Evolutionary conservation across 192 early-diverging fungal species (phyloP), one percentile per base, ranked within the genome.

Genomic region (Backusella liffmaniae): DNA sequence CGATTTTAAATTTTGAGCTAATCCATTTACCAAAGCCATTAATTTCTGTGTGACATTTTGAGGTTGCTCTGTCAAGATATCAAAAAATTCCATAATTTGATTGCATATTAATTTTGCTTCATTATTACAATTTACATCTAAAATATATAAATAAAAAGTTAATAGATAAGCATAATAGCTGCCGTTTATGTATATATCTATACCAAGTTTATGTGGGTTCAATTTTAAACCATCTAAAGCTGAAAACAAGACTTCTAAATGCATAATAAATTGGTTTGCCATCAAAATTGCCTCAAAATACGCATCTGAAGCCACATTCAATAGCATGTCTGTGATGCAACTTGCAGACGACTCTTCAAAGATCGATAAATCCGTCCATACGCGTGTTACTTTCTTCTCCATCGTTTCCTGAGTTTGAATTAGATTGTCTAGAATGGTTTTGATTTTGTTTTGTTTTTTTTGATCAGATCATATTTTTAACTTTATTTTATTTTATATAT

Each of bases 101-200:
- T 95, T 96, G 73, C 94, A 94, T 73, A 99, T 86, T 79, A 96
- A 88, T 84, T 95, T 96, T 23, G 97, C 95, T 83, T 98, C 97
- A 49, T 91, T 84, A 35, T 89, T 90, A 77, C 92, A 88, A 72
- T 93, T 85, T 59, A 92, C 79, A 9, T 82, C 88, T 77, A 80
- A 83, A 83, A 70, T 51, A 65, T 21, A 56, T 21, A 56, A 56
- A n/a, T n/a, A 59, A 26, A 10, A 62, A 62, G 53, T 56, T 23
- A 62, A 62, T 44, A 49, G n/a, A 49, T n/a, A 49, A 1, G 6
- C 15, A 44, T 16, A 44, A 15, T 4, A 44, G 8, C 18, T 10
- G 23, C 21, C 21, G 23, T 62, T 62, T 13, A 62, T 23, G 26
- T 62, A 15, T 26, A 59, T 26, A 59, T 26, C 10, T 26, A 29